Percentiles rank a stretch among this genome's conserved stretches.
Evolutionary conservation across 1,284 basidiomycete genomes (phyloP).

Genomic region (Inonotus obliquus): DNA sequence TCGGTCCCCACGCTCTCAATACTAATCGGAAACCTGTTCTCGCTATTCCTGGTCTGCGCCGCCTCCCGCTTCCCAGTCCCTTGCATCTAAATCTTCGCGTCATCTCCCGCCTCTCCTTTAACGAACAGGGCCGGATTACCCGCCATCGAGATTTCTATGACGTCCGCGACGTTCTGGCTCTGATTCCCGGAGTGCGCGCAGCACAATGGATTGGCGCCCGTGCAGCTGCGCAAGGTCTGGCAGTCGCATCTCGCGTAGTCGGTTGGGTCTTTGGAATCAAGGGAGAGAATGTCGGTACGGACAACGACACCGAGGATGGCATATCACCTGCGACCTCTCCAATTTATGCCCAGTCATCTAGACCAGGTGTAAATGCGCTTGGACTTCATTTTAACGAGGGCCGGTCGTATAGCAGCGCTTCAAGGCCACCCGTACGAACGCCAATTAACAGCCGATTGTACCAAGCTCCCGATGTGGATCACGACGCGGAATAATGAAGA

Average conservation of each 20-base stretch:
- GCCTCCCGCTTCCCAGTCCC: constrained; percentile 56
- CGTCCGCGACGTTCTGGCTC: constrained; percentile 60
- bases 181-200: constrained; percentile 61
- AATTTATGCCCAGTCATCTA: background rate
- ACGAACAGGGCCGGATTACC: constrained; percentile 68
- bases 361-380: constrained; percentile 2
- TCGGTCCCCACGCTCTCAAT: constrained; percentile 7
- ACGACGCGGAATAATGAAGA: constrained; percentile 7
- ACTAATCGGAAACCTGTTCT: constrained; percentile 30
- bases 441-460: background rate
- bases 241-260: constrained; percentile 30
- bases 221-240: constrained; percentile 50
- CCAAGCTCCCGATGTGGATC: constrained; percentile 10
- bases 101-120: constrained; percentile 65
- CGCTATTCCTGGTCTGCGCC: constrained; percentile 44
- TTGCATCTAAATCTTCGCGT: constrained; percentile 66
- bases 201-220: constrained; percentile 64
- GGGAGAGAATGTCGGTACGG: background rate
- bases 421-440: background rate
- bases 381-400: constrained; percentile 9
- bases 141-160: constrained; percentile 76
- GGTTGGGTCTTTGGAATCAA: constrained; percentile 14
- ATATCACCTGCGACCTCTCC: constrained; percentile 1
- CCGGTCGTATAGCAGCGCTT: background rate
- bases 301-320: constrained; percentile 6